These are phyloP conservation scores for Hypoxylon cercidicola DNA, from an alignment of 495 filamentous ascomycete genomes.

Conservation along the genomic window DNA sequence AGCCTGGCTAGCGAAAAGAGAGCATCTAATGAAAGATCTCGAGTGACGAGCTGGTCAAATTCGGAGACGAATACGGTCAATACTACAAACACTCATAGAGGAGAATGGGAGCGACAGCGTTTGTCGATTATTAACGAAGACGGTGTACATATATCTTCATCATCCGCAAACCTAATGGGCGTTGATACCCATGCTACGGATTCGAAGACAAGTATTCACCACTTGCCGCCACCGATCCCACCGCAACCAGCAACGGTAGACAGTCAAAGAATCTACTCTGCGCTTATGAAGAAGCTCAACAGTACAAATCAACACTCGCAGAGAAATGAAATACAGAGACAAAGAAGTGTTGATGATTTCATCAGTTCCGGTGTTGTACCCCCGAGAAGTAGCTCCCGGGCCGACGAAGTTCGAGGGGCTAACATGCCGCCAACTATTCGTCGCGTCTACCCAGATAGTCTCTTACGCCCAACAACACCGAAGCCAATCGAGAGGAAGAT, in stretches of 20 bases:
- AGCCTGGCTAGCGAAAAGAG: conserved; percentile 61
- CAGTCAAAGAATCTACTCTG: conserved; percentile 76
- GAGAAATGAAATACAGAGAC: conserved; percentile 45
- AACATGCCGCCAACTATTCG: conserved; percentile 48
- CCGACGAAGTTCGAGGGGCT: conserved; percentile 4
- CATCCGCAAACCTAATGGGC: conserved; percentile 41
- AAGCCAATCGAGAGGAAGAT: conserved; percentile 13
- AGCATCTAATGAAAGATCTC: conserved; percentile 66
- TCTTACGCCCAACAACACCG: conserved; percentile 19
- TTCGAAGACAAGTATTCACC: conserved; percentile 9
- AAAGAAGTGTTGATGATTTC: conserved; percentile 35
- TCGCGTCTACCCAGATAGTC: conserved; percentile 42
- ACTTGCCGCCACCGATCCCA: conserved; percentile 29
- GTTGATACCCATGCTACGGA: conserved; percentile 4
- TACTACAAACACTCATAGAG: conserved; percentile 50
- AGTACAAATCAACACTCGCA: conserved; percentile 47
- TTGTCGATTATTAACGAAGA: conserved; percentile 75
- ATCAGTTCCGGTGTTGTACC: conserved; percentile 48
- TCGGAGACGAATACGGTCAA: conserved; percentile 61
- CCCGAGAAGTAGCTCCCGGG: conserved; percentile 45
- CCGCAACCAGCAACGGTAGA: conserved; percentile 55
- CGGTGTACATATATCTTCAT: conserved; percentile 59
- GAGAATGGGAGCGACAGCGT: conserved; percentile 64
- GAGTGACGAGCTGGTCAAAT: conserved; percentile 81
- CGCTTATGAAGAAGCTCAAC: conserved; percentile 74